phyloP scores from a whole-genome alignment of 2,329 filamentous ascomycete species.

The Seiridium cupressi region DNA sequence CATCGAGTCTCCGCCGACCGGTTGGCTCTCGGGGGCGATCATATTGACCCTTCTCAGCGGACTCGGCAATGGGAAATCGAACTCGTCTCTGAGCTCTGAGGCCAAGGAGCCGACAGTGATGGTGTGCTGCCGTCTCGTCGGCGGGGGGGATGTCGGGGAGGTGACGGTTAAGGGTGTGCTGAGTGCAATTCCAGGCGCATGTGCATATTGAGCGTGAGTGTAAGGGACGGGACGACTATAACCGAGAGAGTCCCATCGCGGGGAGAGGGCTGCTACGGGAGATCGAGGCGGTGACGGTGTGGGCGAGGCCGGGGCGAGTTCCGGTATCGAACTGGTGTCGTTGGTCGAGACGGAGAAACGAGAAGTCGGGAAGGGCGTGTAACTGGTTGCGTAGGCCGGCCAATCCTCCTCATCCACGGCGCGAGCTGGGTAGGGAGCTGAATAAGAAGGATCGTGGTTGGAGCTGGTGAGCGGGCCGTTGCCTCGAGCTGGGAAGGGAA shows the following conservation, averaged over 20 bases:
- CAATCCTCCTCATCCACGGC: not conserved
- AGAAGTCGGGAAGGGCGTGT: constrained; percentile 2
- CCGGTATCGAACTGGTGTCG: not conserved
- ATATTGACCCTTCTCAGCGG: constrained; percentile 11
- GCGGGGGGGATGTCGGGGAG: constrained; percentile 14
- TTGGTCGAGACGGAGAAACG: constrained; percentile 1
- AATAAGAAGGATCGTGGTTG: constrained; percentile 14
- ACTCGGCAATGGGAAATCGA: constrained; percentile 14
- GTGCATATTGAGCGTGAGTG: constrained; percentile 17
- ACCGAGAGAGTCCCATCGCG: constrained; percentile 46
- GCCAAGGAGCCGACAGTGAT: constrained; percentile 17
- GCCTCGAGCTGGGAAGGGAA: constrained; percentile 2
- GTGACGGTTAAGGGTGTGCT: constrained; percentile 10
- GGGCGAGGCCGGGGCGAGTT: constrained; percentile 18
- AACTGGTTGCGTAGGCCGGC: not conserved
- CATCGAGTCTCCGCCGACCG: constrained; percentile 27
- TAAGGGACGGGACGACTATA: constrained; percentile 21
- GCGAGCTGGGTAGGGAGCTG: not conserved
- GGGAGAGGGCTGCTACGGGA: constrained; percentile 32
- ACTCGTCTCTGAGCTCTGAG: constrained; percentile 22
- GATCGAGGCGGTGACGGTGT: constrained; percentile 29
- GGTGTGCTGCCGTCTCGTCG: constrained; percentile 14
- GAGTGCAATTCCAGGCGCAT: not conserved
- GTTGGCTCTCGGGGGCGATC: constrained; percentile 27
- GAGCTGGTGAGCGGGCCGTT: not conserved